Base-by-base conservation (phyloP, 139 green algal genomes). In the Coccomyxa sp. region DNA sequence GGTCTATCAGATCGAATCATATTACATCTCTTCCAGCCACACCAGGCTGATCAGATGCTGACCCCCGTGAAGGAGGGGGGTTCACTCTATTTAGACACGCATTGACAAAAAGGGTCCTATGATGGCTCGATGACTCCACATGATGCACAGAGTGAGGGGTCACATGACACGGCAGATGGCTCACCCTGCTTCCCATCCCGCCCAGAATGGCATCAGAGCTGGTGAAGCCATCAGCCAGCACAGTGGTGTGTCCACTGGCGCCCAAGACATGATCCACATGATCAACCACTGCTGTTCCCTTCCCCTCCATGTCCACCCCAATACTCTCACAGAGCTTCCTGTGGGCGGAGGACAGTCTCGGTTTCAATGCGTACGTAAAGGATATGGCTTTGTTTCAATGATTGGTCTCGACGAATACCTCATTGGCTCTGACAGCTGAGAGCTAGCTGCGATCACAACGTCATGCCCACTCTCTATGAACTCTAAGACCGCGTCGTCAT, bases 391-490 rank as follows among this genome's bases (percentile, higher is more conserved):
- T 37, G n/a, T 71, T 71, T 14, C n/a, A 36, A 34, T 18, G 64
- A 37, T 10, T 34, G 64, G n/a, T 1, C n/a, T 38, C 29, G 12
- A 31, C 6, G 24, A 37, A 6, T 36, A 71, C 64, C 79, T 70
- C 38, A 82, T 34, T n/a, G 84, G 76, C 55, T 93, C 88, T 18
- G 87, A 93, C 3, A 83, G 82, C 6, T 82, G 70, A 14, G 82
- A 78, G 80, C 84, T 88, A 22, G 86, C 82, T 31, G 88, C 91
- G 14, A 98, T n/a, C 1, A 98, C 40, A 24, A 98, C 34, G 71
- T 97, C 89, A 50, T 86, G 85, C 6, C 94, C 94, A 27, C 72
- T 82, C 50, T 98, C 94, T 1, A 98, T 83, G 79, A 98, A 98
- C 24, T 97, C 90, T 6, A 95, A 70, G n/a, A 98, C 82, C 1